Evolutionary conservation across 2,329 filamentous ascomycete species (phyloP).

Genomic region (Colletotrichum agaves): DNA sequence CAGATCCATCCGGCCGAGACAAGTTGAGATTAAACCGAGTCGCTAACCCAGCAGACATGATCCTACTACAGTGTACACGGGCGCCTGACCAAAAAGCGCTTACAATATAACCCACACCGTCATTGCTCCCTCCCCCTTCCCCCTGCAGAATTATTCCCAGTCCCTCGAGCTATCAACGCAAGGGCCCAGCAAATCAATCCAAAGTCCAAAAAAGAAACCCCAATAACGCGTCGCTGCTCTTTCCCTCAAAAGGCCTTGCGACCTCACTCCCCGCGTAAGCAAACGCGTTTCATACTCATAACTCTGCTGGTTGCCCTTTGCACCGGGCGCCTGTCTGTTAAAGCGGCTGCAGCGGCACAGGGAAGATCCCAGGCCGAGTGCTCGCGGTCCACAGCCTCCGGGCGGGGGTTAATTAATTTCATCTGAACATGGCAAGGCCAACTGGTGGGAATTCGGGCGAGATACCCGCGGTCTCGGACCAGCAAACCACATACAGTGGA

Average conservation of each 20-base stretch:
- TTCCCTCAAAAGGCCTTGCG: too few relatives aligned
- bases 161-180: too few relatives aligned
- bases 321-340: background rate
- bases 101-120: background rate
- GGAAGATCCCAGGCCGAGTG: background rate
- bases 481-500: background rate
- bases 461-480: background rate
- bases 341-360: slow-evolving; percentile 3
- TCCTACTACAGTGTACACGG: background rate
- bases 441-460: background rate
- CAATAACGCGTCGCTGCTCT: too few relatives aligned
- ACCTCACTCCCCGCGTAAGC: too few relatives aligned
- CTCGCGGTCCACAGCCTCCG: slow-evolving; percentile 10
- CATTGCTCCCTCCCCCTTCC: background rate
- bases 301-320: too few relatives aligned
- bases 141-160: too few relatives aligned
- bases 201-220: too few relatives aligned
- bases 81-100: background rate
- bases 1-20: slow-evolving; percentile 1
- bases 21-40: slow-evolving; percentile 8
- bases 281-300: too few relatives aligned
- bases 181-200: too few relatives aligned
- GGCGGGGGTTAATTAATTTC: slow-evolving; percentile 6
- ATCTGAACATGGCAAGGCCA: background rate
- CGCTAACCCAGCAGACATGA: background rate